Evolutionary conservation across 2,329 filamentous ascomycete species (phyloP).

Genomic region (Apiospora rasikravindrae): DNA sequence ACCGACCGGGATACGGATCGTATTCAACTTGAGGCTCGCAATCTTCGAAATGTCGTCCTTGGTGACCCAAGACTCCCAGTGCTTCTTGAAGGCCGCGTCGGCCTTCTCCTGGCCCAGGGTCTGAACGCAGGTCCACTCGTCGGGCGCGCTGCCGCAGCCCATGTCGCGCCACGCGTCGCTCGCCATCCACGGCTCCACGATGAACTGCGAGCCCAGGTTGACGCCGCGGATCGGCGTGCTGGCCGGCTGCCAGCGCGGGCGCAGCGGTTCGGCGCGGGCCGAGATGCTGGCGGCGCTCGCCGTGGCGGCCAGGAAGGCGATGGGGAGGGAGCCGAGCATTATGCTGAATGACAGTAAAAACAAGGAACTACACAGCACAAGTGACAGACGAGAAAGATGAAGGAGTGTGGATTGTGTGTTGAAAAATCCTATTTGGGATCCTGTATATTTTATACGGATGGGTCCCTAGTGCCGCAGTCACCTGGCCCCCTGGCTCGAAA

Average conservation of each 20-base stretch:
- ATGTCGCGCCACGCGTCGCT: constrained; percentile 47
- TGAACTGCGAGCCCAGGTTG: constrained; percentile 56
- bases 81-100: constrained; percentile 49
- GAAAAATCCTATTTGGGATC: background rate
- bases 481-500: too few relatives aligned
- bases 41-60: constrained; percentile 51
- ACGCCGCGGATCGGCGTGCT: constrained; percentile 43
- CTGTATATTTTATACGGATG: background rate
- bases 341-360: background rate
- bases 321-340: background rate
- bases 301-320: constrained; percentile 6
- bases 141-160: constrained; percentile 48
- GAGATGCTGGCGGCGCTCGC: constrained; percentile 12
- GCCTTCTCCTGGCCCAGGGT: constrained; percentile 50
- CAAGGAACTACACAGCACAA: background rate
- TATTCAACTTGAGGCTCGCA: constrained; percentile 50
- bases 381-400: background rate
- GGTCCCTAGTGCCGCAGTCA: too few relatives aligned
- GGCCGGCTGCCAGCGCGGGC: constrained; percentile 14
- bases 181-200: constrained; percentile 57
- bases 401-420: background rate
- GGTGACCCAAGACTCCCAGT: constrained; percentile 56
- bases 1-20: constrained; percentile 54
- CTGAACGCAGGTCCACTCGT: constrained; percentile 55
- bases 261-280: background rate